Evolutionary conservation across 116 monocot genomes (phyloP).

Genomic region (Trichopus zeylanicus): DNA sequence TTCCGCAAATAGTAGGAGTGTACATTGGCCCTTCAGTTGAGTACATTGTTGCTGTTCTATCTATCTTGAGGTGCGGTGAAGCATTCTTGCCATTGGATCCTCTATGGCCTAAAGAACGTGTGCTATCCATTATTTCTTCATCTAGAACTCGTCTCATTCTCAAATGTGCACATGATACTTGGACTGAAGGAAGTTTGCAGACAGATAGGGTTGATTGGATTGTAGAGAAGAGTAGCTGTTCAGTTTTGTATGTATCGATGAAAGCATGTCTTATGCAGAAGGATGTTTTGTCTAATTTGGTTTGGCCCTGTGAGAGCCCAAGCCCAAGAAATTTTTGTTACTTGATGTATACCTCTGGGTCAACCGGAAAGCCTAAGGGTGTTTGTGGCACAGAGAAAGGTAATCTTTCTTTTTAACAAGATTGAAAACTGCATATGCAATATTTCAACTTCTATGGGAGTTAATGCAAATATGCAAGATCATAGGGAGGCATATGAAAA

Average conservation of each 20-base stretch:
- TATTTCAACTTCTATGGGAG: too few relatives aligned
- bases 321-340: conserved; percentile 72
- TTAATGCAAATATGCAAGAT: too few relatives aligned
- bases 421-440: neutral
- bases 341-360: conserved; percentile 94
- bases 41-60: conserved; percentile 67
- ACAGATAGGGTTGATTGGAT: conserved; percentile 21
- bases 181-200: conserved; percentile 2
- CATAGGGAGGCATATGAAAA: too few relatives aligned
- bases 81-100: conserved; percentile 93
- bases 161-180: conserved; percentile 6
- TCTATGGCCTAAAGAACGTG: conserved; percentile 68
- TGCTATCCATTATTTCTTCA: conserved; percentile 34
- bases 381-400: conserved; percentile 91
- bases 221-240: conserved; percentile 15
- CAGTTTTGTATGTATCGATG: conserved; percentile 49
- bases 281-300: conserved; percentile 18
- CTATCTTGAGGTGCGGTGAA: conserved; percentile 69
- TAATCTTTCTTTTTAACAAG: conserved; percentile 9
- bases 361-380: conserved; percentile 86
- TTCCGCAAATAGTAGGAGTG: conserved; percentile 60
- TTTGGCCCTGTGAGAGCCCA: conserved; percentile 64
- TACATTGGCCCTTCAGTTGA: conserved; percentile 73
- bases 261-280: conserved; percentile 7
- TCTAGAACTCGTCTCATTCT: conserved; percentile 51